Evolutionary conservation across 2,329 filamentous ascomycete genomes (phyloP), one percentile per base, ranked within the genome.

Genomic region (Colletotrichum sp.): DNA sequence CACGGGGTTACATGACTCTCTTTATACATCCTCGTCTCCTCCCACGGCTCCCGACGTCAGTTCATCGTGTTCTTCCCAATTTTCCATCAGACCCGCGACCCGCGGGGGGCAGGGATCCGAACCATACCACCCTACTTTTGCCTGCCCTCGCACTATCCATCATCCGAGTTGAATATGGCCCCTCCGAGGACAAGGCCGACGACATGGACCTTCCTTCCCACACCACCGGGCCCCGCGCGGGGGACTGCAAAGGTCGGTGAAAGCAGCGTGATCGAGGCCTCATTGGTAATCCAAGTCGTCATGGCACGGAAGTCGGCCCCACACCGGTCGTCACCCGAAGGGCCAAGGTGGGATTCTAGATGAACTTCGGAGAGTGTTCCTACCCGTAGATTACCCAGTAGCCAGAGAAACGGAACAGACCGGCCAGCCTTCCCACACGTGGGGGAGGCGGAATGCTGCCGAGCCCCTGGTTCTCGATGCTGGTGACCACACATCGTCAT

Each of bases 251-350:
- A 65, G 26, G 64, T 69, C 73, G 64, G 64, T 67, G 73, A 65
- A 68, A 65, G 48, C 59, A 64, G 7, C 59, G 59, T n/a, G 32
- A 65, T 36, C 39, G 21, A 13, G 43, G 6, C n/a, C 15, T 13
- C 64, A 60, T 68, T 73, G 64, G 73, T 32, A 65, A 39, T 36
- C 34, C 63, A 36, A n/a, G 28, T 65, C 70, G 57, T 75, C 73
- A 68, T 75, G 60, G 32, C 21, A 28, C 48, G 28, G 28, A 73
- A 39, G 59, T 73, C 70, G 70, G 70, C 70, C 73, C 73, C 70
- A 36, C 73, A 26, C 43, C 64, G 70, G 65, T 64, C 24, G 59
- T 52, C 28, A 43, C 28, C 28, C 57, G 43, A 60, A 36, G 57
- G 18, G 2, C n/a, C 59, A 32, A 36, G 13, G 64, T 65, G 63